Percentiles rank a stretch among this genome's conserved stretches.
Evolutionary conservation across 176 grass and related monocot species (phyloP).

Genomic region (Triticum dicoccoides): DNA sequence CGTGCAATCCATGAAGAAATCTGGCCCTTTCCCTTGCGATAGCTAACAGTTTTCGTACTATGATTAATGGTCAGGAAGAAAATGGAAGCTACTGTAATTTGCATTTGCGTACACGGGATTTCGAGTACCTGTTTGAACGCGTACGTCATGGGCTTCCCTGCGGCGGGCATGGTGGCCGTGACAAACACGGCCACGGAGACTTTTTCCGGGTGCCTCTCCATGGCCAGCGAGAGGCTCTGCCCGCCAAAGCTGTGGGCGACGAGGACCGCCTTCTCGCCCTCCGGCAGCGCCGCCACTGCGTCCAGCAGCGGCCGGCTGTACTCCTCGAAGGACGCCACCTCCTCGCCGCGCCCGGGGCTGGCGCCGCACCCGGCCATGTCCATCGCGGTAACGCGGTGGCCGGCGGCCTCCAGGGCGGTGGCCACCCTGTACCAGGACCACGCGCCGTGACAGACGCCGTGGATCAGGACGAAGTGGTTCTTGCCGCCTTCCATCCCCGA

Average conservation of each 20-base stretch:
- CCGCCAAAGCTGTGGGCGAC: conserved; percentile 49
- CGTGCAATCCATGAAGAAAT: conserved; percentile 6
- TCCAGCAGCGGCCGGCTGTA: conserved; percentile 18
- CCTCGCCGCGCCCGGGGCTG: conserved; percentile 1
- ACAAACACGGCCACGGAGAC: conserved; percentile 44
- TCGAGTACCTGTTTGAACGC: not conserved
- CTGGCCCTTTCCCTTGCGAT: not conserved
- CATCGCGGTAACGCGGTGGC: conserved; percentile 43
- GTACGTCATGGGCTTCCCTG: conserved; percentile 2
- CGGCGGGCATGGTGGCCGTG: conserved; percentile 36
- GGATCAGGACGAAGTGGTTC: conserved; percentile 48
- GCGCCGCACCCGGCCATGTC: conserved; percentile 45
- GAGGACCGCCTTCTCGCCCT: conserved; percentile 37
- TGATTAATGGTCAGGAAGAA: too few species aligned
- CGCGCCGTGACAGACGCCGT: conserved; percentile 46
- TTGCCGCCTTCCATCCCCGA: not conserved
- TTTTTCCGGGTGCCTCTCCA: conserved; percentile 37
- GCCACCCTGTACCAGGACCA: conserved; percentile 51
- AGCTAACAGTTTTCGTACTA: too few species aligned
- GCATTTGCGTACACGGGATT: too few species aligned
- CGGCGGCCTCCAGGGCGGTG: conserved; percentile 2
- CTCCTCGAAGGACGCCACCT: conserved; percentile 29
- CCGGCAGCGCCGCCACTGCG: not conserved
- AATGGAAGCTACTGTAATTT: too few species aligned
- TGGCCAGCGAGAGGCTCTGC: conserved; percentile 24